Conservation (phyloP, 371 early-diverging fungal genomes). For the Quaeritorhiza haematococci region DNA sequence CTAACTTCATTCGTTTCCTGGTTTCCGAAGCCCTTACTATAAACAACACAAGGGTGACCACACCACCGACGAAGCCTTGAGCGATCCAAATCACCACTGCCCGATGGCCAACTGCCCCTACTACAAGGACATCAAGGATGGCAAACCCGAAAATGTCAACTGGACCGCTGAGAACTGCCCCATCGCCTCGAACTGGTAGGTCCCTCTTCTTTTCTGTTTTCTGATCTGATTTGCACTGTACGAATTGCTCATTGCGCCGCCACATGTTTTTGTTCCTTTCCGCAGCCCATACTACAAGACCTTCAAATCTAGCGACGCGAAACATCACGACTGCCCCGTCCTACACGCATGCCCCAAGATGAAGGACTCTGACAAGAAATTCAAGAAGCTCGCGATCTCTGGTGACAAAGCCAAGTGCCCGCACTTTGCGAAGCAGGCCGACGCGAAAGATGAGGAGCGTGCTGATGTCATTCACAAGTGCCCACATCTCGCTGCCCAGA, state of each 20-base stretch:
- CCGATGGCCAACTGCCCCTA: background rate
- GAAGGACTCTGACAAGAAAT: background rate
- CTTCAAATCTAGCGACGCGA: slow-evolving; percentile 6
- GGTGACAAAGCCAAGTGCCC: background rate
- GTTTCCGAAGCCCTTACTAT: no score
- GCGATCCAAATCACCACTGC: background rate
- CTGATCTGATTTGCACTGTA: no score
- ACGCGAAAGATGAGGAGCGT: background rate
- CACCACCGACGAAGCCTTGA: background rate
- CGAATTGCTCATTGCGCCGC: no score
- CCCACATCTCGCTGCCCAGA: no score
- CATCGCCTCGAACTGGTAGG: background rate
- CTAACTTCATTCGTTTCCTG: no score
- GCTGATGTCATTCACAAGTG: no score
- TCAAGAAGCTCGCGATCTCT: no score
- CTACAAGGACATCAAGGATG: background rate
- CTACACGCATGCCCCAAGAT: slow-evolving; percentile 18
- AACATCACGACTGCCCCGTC: slow-evolving; percentile 16
- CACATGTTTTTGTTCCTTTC: no score
- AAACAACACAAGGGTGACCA: background rate
- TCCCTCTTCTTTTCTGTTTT: no score
- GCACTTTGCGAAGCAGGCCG: background rate
- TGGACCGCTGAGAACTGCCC: slow-evolving; percentile 4
- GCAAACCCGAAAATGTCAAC: background rate
- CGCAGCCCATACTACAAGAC: slow-evolving; percentile 20